A percentile compares a stretch with the other conserved stretches of the same genome.
Conservation (phyloP, 257 asterid genomes). For the Solanum pimpinellifolium region DNA sequence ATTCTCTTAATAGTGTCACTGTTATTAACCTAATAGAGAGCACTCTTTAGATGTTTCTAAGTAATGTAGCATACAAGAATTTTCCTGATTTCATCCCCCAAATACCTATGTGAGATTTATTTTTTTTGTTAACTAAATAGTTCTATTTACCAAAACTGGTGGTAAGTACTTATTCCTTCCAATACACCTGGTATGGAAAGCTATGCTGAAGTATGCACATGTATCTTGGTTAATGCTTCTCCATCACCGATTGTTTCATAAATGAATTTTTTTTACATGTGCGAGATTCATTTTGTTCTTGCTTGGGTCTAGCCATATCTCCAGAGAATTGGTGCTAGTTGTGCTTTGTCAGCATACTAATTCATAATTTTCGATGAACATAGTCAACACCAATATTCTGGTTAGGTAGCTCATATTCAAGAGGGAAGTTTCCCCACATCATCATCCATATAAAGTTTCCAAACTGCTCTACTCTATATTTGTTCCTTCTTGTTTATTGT, state of each 20-base stretch:
- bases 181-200: conserved; percentile 43
- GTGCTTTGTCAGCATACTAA: conserved; percentile 31
- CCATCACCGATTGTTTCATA: background rate
- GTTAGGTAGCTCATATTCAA: background rate
- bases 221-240: conserved; percentile 1
- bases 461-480: background rate
- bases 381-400: background rate
- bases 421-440: background rate
- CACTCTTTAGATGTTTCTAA: background rate
- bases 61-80: background rate
- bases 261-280: conserved; percentile 29
- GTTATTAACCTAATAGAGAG: background rate
- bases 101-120: background rate
- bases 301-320: conserved; percentile 87
- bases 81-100: background rate
- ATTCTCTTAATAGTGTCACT: background rate
- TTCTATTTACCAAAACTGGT: background rate
- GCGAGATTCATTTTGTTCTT: conserved; percentile 55
- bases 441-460: background rate
- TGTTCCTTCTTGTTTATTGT: background rate
- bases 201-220: conserved; percentile 51
- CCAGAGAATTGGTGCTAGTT: conserved; percentile 77
- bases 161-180: conserved; percentile 55
- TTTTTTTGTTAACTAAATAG: background rate
- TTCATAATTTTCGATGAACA: background rate